These are phyloP conservation scores for Mrakia gelida DNA, from an alignment of 768 basidiomycete genomes.

Conservation along the genomic window DNA sequence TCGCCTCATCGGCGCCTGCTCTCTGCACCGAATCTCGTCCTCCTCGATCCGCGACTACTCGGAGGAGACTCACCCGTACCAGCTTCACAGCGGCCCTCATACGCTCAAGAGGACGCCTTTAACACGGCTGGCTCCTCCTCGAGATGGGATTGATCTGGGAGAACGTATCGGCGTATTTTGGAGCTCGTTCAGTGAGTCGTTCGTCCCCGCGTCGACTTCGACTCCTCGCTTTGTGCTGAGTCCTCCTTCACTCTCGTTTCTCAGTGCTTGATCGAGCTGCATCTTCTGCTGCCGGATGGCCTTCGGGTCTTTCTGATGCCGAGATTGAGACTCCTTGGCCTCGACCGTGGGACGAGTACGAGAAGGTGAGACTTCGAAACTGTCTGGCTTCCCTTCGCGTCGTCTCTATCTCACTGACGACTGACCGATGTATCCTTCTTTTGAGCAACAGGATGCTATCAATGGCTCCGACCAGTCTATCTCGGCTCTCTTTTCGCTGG, in stretches of 20 bases:
- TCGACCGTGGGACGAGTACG: background rate
- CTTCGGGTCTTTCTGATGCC: background rate
- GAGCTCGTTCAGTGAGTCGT: background rate
- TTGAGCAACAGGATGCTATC: background rate
- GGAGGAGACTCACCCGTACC: background rate
- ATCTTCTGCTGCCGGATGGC: background rate
- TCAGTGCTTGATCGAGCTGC: background rate
- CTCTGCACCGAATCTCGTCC: background rate
- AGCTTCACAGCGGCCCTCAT: background rate
- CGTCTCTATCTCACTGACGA: background rate
- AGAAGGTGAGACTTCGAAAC: background rate
- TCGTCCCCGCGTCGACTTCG: no score
- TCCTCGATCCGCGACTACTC: background rate
- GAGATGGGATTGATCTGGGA: background rate
- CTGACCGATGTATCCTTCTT: background rate
- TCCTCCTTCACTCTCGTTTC: background rate
- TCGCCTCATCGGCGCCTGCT: background rate
- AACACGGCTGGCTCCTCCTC: background rate
- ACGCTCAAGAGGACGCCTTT: background rate
- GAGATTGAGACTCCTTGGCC: background rate
- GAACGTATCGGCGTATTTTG: background rate
- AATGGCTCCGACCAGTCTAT: background rate
- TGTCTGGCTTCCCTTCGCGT: background rate
- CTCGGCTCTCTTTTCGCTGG: background rate
- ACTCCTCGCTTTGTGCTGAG: background rate